Evolutionary conservation across 2,329 filamentous ascomycete genomes (phyloP).

Genomic region (Lachnellula subtilissima): DNA sequence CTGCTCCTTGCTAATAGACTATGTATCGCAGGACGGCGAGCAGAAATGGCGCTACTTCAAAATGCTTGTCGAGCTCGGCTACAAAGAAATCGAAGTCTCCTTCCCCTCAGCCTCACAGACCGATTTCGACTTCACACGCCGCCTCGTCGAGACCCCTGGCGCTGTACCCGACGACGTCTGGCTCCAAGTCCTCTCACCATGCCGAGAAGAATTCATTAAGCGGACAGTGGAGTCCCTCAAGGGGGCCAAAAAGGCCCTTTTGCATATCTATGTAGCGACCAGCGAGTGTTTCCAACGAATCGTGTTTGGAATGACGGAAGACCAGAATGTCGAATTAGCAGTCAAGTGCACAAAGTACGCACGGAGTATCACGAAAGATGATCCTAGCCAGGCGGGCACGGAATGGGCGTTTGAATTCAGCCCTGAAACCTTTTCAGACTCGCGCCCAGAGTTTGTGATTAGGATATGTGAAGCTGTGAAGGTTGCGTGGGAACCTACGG

Average conservation of each 20-base stretch:
- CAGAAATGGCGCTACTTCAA: constrained; percentile 96
- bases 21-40: constrained; percentile 41
- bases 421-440: constrained; percentile 88
- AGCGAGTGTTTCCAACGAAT: constrained; percentile 92
- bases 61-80: constrained; percentile 86
- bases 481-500: constrained; percentile 80
- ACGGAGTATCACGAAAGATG: constrained; percentile 81
- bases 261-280: constrained; percentile 94
- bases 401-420: constrained; percentile 79
- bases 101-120: constrained; percentile 93
- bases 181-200: constrained; percentile 88
- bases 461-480: constrained; percentile 90
- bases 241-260: constrained; percentile 87
- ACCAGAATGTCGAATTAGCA: constrained; percentile 63
- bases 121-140: constrained; percentile 91
- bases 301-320: constrained; percentile 82
- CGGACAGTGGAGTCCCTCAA: constrained; percentile 83
- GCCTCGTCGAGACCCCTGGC: constrained; percentile 78
- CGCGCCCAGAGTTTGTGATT: constrained; percentile 75
- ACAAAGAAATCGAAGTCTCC: constrained; percentile 96
- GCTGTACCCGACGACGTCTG: constrained; percentile 83
- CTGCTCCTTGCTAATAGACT: neutral
- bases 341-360: constrained; percentile 83
- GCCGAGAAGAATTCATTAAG: constrained; percentile 83
- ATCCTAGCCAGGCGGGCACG: constrained; percentile 52